These are phyloP conservation scores for Blastocystis sp. DNA, from an alignment of 352 stramenopile genomes.

Conservation along the genomic window DNA sequence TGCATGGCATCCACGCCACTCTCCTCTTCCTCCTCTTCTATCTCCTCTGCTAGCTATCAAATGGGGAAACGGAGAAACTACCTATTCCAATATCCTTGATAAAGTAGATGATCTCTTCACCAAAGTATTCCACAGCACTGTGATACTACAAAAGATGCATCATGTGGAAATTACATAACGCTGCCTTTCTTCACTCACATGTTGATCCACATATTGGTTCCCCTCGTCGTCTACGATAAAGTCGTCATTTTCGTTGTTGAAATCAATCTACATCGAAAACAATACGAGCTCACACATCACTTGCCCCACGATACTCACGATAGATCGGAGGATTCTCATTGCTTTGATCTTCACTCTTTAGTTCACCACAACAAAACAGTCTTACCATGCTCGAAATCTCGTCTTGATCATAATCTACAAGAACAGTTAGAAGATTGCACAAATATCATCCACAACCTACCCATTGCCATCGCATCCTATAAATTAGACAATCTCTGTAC, in stretches of 20 bases:
- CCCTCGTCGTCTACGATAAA: conserved; percentile 51
- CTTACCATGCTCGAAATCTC: background rate
- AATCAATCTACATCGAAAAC: background rate
- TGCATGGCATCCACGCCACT: background rate
- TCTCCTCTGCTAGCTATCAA: conserved; percentile 26
- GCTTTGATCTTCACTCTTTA: background rate
- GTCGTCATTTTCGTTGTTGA: conserved; percentile 29
- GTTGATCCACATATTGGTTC: conserved; percentile 5
- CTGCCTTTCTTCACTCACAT: conserved; percentile 21
- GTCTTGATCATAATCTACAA: background rate
- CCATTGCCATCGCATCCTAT: background rate
- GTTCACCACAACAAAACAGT: background rate
- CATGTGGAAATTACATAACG: background rate
- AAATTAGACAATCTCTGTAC: background rate
- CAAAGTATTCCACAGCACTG: conserved; percentile 42
- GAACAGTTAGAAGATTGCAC: background rate
- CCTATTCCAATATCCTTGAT: conserved; percentile 14
- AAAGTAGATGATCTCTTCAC: conserved; percentile 40
- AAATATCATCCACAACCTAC: background rate
- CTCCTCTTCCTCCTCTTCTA: background rate
- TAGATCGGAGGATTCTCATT: background rate
- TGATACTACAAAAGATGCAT: background rate
- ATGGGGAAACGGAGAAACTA: background rate
- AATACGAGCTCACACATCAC: background rate
- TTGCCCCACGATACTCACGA: conserved; percentile 1